Conservation (phyloP, 2,329 filamentous ascomycete species). For the Endothia cerciana region DNA sequence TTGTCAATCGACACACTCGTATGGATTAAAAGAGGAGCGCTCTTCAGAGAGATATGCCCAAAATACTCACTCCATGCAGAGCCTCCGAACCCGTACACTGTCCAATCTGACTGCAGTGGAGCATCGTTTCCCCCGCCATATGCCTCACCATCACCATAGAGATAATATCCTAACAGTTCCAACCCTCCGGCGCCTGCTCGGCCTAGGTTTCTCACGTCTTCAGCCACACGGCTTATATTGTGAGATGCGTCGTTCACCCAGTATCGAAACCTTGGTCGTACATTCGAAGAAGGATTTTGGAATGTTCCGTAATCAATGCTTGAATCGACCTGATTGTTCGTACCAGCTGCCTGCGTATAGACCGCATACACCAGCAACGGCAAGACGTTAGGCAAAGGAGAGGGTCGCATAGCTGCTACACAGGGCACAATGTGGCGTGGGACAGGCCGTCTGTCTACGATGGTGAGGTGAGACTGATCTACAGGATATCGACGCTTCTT, state of each 20-base stretch:
- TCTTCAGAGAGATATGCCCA: background rate
- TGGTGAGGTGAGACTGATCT: background rate
- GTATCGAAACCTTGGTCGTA: slow-evolving; percentile 15
- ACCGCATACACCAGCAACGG: background rate
- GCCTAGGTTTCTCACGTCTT: slow-evolving; percentile 20
- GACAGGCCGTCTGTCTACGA: background rate
- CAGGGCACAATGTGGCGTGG: background rate
- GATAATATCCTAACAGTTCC: slow-evolving; percentile 22
- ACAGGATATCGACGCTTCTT: background rate
- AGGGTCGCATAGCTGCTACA: background rate
- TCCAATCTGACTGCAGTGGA: slow-evolving; percentile 24
- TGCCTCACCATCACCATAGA: slow-evolving; percentile 14
- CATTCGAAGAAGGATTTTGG: slow-evolving; percentile 13
- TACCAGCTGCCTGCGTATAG: background rate
- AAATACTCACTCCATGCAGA: slow-evolving; percentile 31
- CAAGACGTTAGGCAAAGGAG: background rate
- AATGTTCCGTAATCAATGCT: slow-evolving; percentile 16
- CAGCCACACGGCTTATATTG: slow-evolving; percentile 11
- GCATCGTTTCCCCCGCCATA: slow-evolving; percentile 7
- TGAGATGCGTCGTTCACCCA: slow-evolving; percentile 15
- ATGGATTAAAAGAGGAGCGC: background rate
- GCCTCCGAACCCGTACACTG: slow-evolving; percentile 41
- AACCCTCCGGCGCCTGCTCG: slow-evolving; percentile 21
- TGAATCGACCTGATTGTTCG: slow-evolving; percentile 2
- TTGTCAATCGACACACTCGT: background rate